phyloP scores from a whole-genome alignment of 2,329 filamentous ascomycete genomes.

The Penicillium hesseltinei region DNA sequence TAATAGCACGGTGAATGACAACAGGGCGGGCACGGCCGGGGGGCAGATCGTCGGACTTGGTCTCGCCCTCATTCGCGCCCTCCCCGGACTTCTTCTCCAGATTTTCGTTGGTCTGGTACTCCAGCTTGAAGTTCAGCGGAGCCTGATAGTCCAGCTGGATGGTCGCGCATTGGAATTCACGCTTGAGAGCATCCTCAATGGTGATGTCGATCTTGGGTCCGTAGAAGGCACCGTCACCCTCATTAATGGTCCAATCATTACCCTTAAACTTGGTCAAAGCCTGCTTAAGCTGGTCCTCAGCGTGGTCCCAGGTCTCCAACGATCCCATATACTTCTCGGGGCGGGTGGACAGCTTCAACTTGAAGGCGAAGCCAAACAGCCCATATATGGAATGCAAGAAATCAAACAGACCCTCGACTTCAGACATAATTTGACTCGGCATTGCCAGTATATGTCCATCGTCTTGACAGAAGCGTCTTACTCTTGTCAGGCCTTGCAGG shows the following conservation, averaged over 20 bases:
- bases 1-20: slow-evolving; percentile 53
- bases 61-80: slow-evolving; percentile 41
- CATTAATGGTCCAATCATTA: slow-evolving; percentile 82
- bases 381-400: slow-evolving; percentile 80
- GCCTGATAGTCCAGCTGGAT: slow-evolving; percentile 93
- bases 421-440: slow-evolving; percentile 56
- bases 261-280: slow-evolving; percentile 76
- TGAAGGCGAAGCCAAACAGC: slow-evolving; percentile 84
- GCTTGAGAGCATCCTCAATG: slow-evolving; percentile 79
- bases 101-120: slow-evolving; percentile 74
- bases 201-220: slow-evolving; percentile 98
- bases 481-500: slow-evolving; percentile 79
- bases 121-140: slow-evolving; percentile 79
- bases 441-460: slow-evolving; percentile 91
- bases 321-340: slow-evolving; percentile 87
- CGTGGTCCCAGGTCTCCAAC: slow-evolving; percentile 81
- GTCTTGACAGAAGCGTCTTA: slow-evolving; percentile 92
- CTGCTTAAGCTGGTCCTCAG: slow-evolving; percentile 75
- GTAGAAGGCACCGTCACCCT: slow-evolving; percentile 96
- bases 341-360: slow-evolving; percentile 88
- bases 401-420: slow-evolving; percentile 82
- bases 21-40: slow-evolving; percentile 50
- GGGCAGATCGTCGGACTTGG: slow-evolving; percentile 36
- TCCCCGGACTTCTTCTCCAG: slow-evolving; percentile 45
- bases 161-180: slow-evolving; percentile 86